Conservation (phyloP, 371 early-diverging fungal genomes). For the Mortierella sp. region DNA sequence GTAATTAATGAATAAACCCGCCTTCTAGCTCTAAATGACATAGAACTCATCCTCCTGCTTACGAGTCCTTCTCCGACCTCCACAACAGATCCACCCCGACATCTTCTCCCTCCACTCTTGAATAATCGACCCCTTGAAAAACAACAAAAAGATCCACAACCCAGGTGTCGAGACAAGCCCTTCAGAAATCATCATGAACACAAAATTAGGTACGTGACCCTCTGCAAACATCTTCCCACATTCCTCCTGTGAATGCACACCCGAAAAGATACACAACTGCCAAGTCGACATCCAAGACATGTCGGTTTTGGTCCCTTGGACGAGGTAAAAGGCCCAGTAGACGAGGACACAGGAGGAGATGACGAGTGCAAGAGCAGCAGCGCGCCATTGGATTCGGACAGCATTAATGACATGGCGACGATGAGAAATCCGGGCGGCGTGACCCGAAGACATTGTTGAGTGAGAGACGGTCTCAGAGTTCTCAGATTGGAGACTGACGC, state of each 20-base stretch:
- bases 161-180: slow-evolving; percentile 31
- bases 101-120: slow-evolving; percentile 34
- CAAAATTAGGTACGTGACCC: slow-evolving; percentile 28
- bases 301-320: slow-evolving; percentile 26
- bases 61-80: slow-evolving; percentile 6
- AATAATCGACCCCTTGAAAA: slow-evolving; percentile 36
- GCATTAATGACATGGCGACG: slow-evolving; percentile 69
- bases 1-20: too few relatives aligned
- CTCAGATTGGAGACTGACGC: slow-evolving; percentile 60
- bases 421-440: slow-evolving; percentile 58
- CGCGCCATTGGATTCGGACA: slow-evolving; percentile 77
- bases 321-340: slow-evolving; percentile 60
- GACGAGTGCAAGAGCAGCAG: slow-evolving; percentile 67
- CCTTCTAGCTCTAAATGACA: slow-evolving; percentile 17
- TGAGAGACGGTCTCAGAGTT: slow-evolving; percentile 54
- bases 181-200: slow-evolving; percentile 46
- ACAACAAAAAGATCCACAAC: slow-evolving; percentile 42
- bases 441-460: slow-evolving; percentile 37
- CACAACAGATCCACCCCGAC: slow-evolving; percentile 34
- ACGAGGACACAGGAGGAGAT: slow-evolving; percentile 63
- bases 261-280: slow-evolving; percentile 34
- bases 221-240: slow-evolving; percentile 29
- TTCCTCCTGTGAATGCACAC: slow-evolving; percentile 23
- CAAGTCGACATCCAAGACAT: slow-evolving; percentile 37
- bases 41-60: slow-evolving; percentile 39